Base-by-base conservation (phyloP, 371 early-diverging fungal genomes). In the Mortierella sp. region DNA sequence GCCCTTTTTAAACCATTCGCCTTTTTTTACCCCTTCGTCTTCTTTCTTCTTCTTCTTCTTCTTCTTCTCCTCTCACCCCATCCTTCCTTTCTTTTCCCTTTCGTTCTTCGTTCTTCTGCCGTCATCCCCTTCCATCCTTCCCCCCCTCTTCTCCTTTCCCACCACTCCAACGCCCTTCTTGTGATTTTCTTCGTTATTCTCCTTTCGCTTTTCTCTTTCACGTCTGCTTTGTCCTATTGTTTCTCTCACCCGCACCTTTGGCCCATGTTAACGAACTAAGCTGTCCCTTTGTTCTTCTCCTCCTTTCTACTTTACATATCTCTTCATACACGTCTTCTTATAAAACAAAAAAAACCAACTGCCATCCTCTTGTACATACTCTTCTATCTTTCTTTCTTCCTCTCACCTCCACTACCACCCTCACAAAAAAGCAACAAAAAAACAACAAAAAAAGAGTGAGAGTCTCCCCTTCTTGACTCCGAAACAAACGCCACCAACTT, bases 401-500 rank as follows among this genome's bases (percentile, higher is more conserved):
- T 10, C n/a, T 45, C 21, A 11, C 38, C 72, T 65, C 65, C 48
- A 13, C 14, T 58, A 71, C 21, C 70, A 71, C 28, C 54, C 9
- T 42, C 60, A 52, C 73, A 73, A 73, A 79, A 73, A 79, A 74
- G 72, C 24, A 76, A 50, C 34, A 70, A 38, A 28, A 44, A n/a
- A 58, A 72, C 10, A 75, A 75, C n/a, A 75, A 70, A 68, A 70
- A 38, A 24, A 52, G 34, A 70, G 70, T 38, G 54, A 54, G 38
- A 71, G 14, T 28, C 45, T 34, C 21, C 38, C 76, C 26, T 54
- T 44, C 24, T 57, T 58, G 34, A 21, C 60, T 60, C 31, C 26
- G 60, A 60, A 60, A 60, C 60, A 60, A 58, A 60, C 60, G 60
- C 60, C 60, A 60, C 60, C 60, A 60, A 60, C 60, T 6, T 60